phyloP scores from a whole-genome alignment of 352 stramenopile genomes.

The Pythium apleroticum region DNA sequence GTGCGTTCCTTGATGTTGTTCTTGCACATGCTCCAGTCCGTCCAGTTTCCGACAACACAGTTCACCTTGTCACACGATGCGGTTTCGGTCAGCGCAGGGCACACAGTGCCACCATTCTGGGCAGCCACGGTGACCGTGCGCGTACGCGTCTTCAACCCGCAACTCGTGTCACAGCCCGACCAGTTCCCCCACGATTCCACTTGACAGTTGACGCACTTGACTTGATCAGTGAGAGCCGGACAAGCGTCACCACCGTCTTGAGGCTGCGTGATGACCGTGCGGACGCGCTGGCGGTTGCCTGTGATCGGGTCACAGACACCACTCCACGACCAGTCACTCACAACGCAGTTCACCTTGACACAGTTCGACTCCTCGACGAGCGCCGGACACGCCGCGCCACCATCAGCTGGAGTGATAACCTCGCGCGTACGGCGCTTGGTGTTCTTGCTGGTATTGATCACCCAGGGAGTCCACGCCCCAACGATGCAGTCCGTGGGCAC shows the following conservation, averaged over 20 bases:
- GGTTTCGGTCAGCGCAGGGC: constrained; percentile 32
- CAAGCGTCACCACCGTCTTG: constrained; percentile 44
- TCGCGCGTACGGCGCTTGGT: constrained; percentile 23
- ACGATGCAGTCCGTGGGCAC: constrained; percentile 29
- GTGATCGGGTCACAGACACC: constrained; percentile 35
- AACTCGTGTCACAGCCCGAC: constrained; percentile 33
- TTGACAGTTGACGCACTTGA: constrained; percentile 36
- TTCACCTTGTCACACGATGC: constrained; percentile 44
- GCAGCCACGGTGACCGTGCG: constrained; percentile 31
- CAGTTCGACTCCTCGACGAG: constrained; percentile 34
- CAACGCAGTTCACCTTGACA: constrained; percentile 41
- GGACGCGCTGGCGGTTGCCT: constrained; percentile 32
- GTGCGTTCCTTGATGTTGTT: constrained; percentile 22
- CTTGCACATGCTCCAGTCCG: constrained; percentile 32
- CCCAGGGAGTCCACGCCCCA: constrained; percentile 27
- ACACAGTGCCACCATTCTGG: constrained; percentile 40
- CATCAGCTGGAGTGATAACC: constrained; percentile 20
- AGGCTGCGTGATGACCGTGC: constrained; percentile 32
- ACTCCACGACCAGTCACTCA: constrained; percentile 42
- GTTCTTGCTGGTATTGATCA: constrained; percentile 8
- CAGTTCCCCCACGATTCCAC: constrained; percentile 39
- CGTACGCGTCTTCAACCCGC: constrained; percentile 33
- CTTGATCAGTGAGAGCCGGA: constrained; percentile 37
- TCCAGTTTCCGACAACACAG: constrained; percentile 59
- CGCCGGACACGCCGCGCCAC: constrained; percentile 44